Percentiles rank a stretch among this genome's conserved stretches.
Conservation (phyloP, 2,329 filamentous ascomycete genomes). For the Alternaria ethzedia region DNA sequence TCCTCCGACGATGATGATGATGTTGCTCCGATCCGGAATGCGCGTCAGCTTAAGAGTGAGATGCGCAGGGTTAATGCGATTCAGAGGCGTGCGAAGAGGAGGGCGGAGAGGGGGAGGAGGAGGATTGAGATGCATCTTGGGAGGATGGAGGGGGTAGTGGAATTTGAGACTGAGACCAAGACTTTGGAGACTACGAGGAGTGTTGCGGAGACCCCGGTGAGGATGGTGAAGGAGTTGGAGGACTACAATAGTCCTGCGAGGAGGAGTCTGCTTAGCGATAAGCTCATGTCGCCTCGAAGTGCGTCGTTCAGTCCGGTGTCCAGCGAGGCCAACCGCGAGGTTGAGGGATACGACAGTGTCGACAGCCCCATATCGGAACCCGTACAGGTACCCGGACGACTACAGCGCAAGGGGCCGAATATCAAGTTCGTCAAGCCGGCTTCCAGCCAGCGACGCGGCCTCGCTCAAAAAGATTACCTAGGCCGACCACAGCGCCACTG, state of each 20-base stretch:
- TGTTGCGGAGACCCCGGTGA: neutral
- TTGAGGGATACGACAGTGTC: neutral
- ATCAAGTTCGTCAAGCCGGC: too few species aligned
- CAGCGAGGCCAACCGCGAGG: neutral
- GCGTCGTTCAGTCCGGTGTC: neutral
- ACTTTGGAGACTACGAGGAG: neutral
- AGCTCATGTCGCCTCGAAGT: neutral
- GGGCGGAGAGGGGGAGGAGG: neutral
- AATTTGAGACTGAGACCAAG: too few species aligned
- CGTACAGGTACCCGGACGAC: neutral
- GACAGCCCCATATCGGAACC: neutral
- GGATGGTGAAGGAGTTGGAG: neutral
- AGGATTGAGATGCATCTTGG: neutral
- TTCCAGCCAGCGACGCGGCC: too few species aligned
- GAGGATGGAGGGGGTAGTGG: neutral
- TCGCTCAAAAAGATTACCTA: too few species aligned
- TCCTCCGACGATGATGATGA: neutral
- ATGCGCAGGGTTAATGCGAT: neutral
- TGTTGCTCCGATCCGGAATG: neutral
- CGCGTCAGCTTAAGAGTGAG: neutral
- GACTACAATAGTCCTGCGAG: neutral
- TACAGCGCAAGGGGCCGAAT: neutral
- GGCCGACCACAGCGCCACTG: too few species aligned
- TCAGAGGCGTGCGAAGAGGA: neutral
- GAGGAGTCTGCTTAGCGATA: accelerated